Evolutionary conservation across 2,329 filamentous ascomycete genomes (phyloP).

Genomic region (Septoria linicola): DNA sequence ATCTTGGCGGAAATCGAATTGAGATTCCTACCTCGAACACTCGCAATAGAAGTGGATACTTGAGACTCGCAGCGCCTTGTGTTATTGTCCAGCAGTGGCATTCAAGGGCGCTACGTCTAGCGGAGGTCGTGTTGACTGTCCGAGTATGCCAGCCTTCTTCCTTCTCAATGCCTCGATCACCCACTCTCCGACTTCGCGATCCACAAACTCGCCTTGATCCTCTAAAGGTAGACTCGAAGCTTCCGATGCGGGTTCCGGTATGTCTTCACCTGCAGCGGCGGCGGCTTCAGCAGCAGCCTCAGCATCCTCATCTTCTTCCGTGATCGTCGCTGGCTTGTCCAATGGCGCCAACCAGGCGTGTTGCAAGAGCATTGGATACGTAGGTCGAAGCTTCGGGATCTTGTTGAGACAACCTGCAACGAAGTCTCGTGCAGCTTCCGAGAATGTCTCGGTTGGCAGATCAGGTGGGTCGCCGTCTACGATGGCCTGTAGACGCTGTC

Average conservation of each 20-base stretch:
- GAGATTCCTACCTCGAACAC: too few relatives aligned
- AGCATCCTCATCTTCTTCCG: constrained; percentile 66
- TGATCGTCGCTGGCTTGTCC: constrained; percentile 71
- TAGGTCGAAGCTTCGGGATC: constrained; percentile 86
- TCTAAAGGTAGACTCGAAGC: constrained; percentile 41
- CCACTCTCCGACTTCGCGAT: constrained; percentile 85
- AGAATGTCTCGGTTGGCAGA: constrained; percentile 76
- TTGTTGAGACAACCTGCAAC: constrained; percentile 90
- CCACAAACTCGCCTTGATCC: constrained; percentile 46
- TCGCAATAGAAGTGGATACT: too few relatives aligned
- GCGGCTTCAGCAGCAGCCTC: constrained; percentile 36
- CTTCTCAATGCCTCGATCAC: constrained; percentile 69
- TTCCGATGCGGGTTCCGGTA: constrained; percentile 9
- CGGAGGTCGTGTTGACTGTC: constrained; percentile 66
- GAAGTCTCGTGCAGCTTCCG: constrained; percentile 78
- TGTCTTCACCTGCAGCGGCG: constrained; percentile 23
- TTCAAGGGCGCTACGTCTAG: constrained; percentile 85
- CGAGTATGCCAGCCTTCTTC: constrained; percentile 59
- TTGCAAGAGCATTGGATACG: constrained; percentile 82
- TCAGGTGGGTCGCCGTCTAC: constrained; percentile 94
- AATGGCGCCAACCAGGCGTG: constrained; percentile 83
- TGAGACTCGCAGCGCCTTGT: background rate
- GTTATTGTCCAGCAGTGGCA: constrained; percentile 39
- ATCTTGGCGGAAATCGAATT: too few relatives aligned
- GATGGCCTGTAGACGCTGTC: constrained; percentile 68